Conservation (phyloP, 768 basidiomycete genomes). For the Hericium alpestre region DNA sequence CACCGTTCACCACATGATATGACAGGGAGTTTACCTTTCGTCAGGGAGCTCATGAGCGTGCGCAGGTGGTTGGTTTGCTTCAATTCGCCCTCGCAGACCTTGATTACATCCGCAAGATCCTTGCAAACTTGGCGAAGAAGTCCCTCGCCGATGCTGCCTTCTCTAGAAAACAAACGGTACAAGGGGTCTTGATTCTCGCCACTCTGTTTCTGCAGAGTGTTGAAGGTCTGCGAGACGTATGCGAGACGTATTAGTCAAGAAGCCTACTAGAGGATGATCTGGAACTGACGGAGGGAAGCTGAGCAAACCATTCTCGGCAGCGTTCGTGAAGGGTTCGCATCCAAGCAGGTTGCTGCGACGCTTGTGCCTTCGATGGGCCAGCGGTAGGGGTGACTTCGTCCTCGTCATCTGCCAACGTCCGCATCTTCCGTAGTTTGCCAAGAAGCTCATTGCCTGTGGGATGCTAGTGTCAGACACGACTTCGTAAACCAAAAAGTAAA, state of each 20-base stretch:
- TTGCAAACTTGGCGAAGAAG: constrained; percentile 69
- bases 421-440: constrained; percentile 86
- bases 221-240: constrained; percentile 46
- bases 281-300: constrained; percentile 59
- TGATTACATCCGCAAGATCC: constrained; percentile 73
- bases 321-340: constrained; percentile 80
- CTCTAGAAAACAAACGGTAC: constrained; percentile 80
- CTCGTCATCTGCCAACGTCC: constrained; percentile 78
- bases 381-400: constrained; percentile 44
- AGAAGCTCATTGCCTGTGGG: constrained; percentile 67
- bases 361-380: constrained; percentile 51
- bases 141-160: constrained; percentile 69
- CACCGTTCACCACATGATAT: constrained; percentile 10
- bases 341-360: constrained; percentile 83
- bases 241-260: constrained; percentile 9
- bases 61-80: constrained; percentile 96
- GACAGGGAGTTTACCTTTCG: constrained; percentile 53
- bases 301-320: constrained; percentile 73
- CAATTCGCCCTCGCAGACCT: constrained; percentile 75
- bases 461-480: constrained; percentile 1
- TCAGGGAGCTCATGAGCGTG: constrained; percentile 79
- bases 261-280: background rate
- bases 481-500: background rate
- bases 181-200: constrained; percentile 75
- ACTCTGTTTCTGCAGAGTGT: constrained; percentile 51